Conservation (phyloP, 2,329 filamentous ascomycete genomes). For the Exserohilum turcica region DNA sequence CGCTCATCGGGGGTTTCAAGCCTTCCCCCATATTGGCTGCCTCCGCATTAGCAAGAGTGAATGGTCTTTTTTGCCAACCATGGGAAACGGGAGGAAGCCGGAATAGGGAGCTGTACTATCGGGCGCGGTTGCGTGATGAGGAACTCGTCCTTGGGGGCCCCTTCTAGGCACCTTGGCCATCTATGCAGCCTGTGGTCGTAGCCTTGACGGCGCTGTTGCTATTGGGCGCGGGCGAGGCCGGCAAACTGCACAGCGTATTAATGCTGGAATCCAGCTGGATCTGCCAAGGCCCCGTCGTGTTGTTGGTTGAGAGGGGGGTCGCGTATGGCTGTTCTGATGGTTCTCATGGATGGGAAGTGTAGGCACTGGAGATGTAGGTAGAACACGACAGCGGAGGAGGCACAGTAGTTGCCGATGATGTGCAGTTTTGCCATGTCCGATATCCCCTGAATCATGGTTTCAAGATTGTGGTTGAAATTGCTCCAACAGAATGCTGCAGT, state of each 20-base stretch:
- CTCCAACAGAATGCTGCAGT: not conserved
- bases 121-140: not conserved
- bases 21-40: not conserved
- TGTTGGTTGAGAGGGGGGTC: not conserved
- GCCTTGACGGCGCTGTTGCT: not conserved
- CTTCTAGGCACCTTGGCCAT: slow-evolving; percentile 1
- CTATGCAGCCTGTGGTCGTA: not conserved
- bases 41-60: not conserved
- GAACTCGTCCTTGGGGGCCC: not conserved
- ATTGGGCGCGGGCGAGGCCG: not conserved
- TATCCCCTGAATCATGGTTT: too few relatives aligned
- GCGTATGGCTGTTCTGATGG: not conserved
- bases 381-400: not conserved
- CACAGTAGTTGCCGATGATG: too few relatives aligned
- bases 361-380: not conserved
- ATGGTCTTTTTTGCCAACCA: not conserved
- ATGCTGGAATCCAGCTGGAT: not conserved
- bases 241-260: not conserved
- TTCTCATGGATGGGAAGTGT: not conserved
- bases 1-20: not conserved
- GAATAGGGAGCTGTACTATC: not conserved
- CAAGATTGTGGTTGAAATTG: not conserved
- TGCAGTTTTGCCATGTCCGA: too few relatives aligned
- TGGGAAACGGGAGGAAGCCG: not conserved
- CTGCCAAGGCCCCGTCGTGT: not conserved